Evolutionary conservation across 441 rosid genomes (phyloP).

Genomic region (Euphorbia corollata): DNA sequence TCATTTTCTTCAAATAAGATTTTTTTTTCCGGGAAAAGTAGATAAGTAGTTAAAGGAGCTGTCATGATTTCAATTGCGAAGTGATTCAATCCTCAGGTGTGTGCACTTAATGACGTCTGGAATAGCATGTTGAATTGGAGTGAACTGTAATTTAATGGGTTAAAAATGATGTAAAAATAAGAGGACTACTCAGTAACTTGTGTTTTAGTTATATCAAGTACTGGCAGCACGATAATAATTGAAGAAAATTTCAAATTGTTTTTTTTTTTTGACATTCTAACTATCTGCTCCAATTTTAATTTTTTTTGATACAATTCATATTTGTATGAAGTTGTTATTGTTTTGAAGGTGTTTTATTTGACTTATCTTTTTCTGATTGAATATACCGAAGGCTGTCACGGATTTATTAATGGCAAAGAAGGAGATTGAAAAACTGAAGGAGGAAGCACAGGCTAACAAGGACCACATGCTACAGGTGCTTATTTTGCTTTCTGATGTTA

Average conservation of each 20-base stretch:
- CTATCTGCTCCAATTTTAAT: background rate
- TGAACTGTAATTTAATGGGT: background rate
- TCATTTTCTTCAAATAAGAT: background rate
- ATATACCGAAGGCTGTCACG: slow-evolving; percentile 37
- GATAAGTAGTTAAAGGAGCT: background rate
- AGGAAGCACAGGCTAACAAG: slow-evolving; percentile 71
- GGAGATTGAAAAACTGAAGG: slow-evolving; percentile 66
- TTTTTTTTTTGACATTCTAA: background rate
- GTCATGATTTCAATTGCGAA: background rate
- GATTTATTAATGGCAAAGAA: slow-evolving; percentile 57
- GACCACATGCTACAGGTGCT: slow-evolving; percentile 95
- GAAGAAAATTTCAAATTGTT: background rate
- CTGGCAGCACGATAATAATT: background rate
- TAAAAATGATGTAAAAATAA: background rate
- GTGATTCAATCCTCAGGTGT: background rate
- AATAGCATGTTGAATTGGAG: background rate
- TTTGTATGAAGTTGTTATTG: background rate
- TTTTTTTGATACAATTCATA: background rate
- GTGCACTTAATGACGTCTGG: background rate
- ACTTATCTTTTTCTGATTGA: slow-evolving; percentile 8
- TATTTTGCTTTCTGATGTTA: slow-evolving; percentile 18
- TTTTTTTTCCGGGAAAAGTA: background rate
- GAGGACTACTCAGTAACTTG: background rate
- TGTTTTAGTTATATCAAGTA: background rate
- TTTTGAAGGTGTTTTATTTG: background rate